Conservation (phyloP, 2,329 filamentous ascomycete species). For the Aspergillus pseudoglaucus region DNA sequence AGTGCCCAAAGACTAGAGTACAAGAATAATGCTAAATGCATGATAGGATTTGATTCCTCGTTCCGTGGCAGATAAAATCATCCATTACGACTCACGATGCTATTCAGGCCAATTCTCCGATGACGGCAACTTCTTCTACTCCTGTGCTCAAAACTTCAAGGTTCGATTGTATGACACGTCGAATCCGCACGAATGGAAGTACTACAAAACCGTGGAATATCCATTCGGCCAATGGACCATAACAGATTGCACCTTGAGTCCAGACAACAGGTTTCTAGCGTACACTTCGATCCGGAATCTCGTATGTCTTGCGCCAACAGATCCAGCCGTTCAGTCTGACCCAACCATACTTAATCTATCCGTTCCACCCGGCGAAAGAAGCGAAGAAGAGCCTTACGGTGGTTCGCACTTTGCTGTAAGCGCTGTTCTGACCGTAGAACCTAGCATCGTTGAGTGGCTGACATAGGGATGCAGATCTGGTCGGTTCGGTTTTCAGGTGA, state of each 20-base stretch:
- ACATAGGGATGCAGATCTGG: conserved; percentile 57
- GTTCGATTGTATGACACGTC: conserved; percentile 97
- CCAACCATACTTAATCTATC: conserved; percentile 73
- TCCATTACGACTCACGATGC: conserved; percentile 78
- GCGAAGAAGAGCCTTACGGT: conserved; percentile 28
- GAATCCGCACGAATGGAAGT: conserved; percentile 90
- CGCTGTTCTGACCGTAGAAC: not conserved
- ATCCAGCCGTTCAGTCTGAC: conserved; percentile 72
- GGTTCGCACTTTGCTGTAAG: conserved; percentile 41
- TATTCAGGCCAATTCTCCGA: conserved; percentile 96
- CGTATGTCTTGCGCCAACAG: conserved; percentile 80
- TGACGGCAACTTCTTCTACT: conserved; percentile 96
- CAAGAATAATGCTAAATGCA: not conserved
- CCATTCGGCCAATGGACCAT: conserved; percentile 91
- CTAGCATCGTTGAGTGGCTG: conserved; percentile 8
- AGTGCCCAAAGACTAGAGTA: conserved; percentile 8
- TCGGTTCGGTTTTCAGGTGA: conserved; percentile 90
- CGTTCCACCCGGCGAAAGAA: conserved; percentile 38
- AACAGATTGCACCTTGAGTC: conserved; percentile 84
- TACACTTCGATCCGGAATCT: conserved; percentile 82
- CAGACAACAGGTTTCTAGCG: conserved; percentile 85
- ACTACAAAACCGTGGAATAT: conserved; percentile 85
- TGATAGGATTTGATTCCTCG: conserved; percentile 67
- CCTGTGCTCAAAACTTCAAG: conserved; percentile 83
- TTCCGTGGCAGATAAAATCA: conserved; percentile 72